Evolutionary conservation across 345 rosid genomes (phyloP).

Genomic region (Lenwebbia sp.): DNA sequence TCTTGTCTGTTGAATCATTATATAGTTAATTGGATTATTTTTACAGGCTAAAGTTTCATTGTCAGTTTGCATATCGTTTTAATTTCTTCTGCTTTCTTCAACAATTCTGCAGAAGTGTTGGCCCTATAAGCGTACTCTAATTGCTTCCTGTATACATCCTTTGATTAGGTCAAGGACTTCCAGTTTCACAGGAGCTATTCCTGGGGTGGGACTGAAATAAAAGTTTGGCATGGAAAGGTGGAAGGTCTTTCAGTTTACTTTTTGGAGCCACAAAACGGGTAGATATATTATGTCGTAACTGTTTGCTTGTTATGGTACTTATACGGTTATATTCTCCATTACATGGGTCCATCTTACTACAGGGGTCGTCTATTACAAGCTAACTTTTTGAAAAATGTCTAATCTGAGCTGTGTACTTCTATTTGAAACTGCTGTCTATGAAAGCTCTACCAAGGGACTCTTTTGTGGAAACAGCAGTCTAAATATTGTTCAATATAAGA

Average conservation of each 20-base stretch:
- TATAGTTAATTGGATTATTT: neutral
- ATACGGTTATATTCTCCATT: neutral
- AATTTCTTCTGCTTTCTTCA: neutral
- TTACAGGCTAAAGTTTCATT: neutral
- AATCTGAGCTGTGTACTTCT: neutral
- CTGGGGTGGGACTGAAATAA: conserved; percentile 83
- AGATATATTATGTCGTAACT: conserved; percentile 1
- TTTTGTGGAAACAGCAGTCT: neutral
- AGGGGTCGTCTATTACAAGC: neutral
- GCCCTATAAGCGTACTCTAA: neutral
- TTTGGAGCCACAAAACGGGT: conserved; percentile 90
- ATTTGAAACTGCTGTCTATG: neutral
- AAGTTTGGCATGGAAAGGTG: conserved; percentile 87
- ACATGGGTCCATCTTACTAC: neutral
- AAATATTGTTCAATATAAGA: neutral
- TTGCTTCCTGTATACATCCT: neutral
- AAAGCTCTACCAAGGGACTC: neutral
- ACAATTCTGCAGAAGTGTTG: neutral
- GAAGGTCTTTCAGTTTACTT: conserved; percentile 89
- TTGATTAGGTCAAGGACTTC: conserved; percentile 62
- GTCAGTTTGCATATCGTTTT: neutral
- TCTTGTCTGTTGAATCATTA: neutral
- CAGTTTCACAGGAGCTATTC: conserved; percentile 49
- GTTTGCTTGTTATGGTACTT: neutral
- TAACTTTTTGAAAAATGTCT: neutral